phyloP scores from a whole-genome alignment of 257 asterid species.

The Plantago elongata region DNA sequence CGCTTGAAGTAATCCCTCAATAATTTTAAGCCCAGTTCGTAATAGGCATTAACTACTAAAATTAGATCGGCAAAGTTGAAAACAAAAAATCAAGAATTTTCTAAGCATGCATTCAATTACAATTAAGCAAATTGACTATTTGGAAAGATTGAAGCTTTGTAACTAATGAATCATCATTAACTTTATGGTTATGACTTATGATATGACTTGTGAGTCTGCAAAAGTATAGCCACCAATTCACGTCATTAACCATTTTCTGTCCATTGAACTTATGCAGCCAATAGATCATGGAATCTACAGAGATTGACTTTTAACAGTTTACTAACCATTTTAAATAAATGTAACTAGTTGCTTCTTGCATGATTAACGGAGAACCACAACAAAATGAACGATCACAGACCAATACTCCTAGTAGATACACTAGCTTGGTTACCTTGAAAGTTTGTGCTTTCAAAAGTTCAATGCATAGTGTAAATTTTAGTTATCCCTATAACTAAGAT shows the following conservation, averaged over 20 bases:
- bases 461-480: not conserved
- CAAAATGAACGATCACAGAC: not conserved
- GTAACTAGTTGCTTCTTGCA: not conserved
- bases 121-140: not conserved
- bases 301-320: constrained; percentile 24
- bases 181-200: not conserved
- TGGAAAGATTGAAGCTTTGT: constrained; percentile 4
- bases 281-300: constrained; percentile 9
- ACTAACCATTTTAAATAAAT: not conserved
- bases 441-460: not conserved
- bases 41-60: not conserved
- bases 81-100: not conserved
- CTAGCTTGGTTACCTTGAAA: not conserved
- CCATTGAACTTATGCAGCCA: constrained; percentile 14
- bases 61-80: not conserved
- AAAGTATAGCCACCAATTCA: not conserved
- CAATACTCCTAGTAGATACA: no score
- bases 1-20: not conserved
- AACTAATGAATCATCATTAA: not conserved
- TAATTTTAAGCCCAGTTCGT: not conserved
- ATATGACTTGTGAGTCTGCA: no score
- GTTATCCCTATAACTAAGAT: not conserved
- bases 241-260: not conserved
- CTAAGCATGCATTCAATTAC: not conserved
- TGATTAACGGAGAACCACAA: constrained; percentile 1